Evolutionary conservation across 805 yeast species (phyloP), one percentile per base, ranked within the genome.

Genomic region (Zygosaccharomyces pseudorouxii): DNA sequence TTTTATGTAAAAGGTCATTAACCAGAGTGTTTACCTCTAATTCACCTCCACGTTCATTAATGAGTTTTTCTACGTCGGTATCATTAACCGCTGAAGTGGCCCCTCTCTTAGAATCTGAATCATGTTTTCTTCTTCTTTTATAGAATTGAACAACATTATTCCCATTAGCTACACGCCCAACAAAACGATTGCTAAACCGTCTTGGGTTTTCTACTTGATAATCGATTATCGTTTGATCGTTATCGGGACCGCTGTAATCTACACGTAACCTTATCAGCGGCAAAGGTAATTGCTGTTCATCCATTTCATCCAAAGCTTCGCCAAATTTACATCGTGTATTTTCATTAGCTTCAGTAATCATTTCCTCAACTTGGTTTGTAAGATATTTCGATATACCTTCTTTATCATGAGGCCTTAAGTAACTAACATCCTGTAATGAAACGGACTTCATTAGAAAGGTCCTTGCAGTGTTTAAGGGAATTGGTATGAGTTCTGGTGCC

Each of bases 191-290:
- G 12, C 97, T 88, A 54, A 93, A 88, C 53, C 97, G 71, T 45
- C 95, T 73, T 0, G 96, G 86, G 60, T 90, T 92, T 59, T 90
- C 98, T 14, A 93, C 89, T 56, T 89, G 96, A 59, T 79, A 92
- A 4, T 90, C 96, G 4, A 66, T 50, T 23, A 45, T 51, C 1
- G 59, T 51, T 14, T 53, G 52, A 2, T 47, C 50, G 39, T 50
- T 55, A 9, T 38, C 45, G 3, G 62, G 60, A 1, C 95, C 96
- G 19, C 87, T 74, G 57, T 92, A 92, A 56, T 93, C 97, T 0
- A 90, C 96, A 30, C 89, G 72, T 14, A 93, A 65, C 41, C 99
- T 71, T 4, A 93, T 72, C 42, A 93, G 70, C 0, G 99, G 99
- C 18, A 90, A 68, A 0, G 95, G 93, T n/a, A 74, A 59, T n/a